phyloP scores from a whole-genome alignment of 257 asterid genomes.

The Solanum ahanhuiri region DNA sequence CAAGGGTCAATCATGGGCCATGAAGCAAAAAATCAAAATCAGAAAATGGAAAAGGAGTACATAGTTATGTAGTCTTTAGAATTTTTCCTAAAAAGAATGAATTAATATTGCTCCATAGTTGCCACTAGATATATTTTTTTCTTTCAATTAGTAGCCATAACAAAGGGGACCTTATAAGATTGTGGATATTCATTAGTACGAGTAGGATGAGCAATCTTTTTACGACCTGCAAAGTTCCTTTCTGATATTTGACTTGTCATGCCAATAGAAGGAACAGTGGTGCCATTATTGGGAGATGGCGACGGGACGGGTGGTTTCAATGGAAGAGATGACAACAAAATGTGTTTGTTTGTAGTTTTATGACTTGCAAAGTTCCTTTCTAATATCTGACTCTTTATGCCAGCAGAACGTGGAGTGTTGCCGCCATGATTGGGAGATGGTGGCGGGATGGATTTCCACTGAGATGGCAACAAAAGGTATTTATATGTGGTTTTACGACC shows the following conservation, averaged over 20 bases:
- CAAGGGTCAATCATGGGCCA: background rate
- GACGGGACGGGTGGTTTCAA: slow-evolving; percentile 4
- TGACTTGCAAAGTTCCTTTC: background rate
- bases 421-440: slow-evolving; percentile 21
- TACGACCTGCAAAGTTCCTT: background rate
- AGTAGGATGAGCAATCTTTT: background rate
- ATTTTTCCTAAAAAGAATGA: background rate
- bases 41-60: background rate
- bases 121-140: background rate
- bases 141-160: background rate
- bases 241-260: background rate
- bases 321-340: slow-evolving; percentile 15
- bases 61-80: background rate
- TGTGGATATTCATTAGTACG: background rate
- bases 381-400: background rate
- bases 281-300: slow-evolving; percentile 28
- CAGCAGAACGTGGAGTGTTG: background rate
- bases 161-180: background rate
- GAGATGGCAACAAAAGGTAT: slow-evolving; percentile 20
- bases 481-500: background rate
- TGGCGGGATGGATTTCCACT: background rate
- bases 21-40: background rate
- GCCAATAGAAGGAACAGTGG: background rate
- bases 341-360: background rate
- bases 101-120: background rate